Percentiles rank a stretch among this genome's conserved stretches.
These are phyloP conservation scores for Xylariaceae sp. DNA, from an alignment of 2,329 filamentous ascomycete genomes.

Conservation along the genomic window DNA sequence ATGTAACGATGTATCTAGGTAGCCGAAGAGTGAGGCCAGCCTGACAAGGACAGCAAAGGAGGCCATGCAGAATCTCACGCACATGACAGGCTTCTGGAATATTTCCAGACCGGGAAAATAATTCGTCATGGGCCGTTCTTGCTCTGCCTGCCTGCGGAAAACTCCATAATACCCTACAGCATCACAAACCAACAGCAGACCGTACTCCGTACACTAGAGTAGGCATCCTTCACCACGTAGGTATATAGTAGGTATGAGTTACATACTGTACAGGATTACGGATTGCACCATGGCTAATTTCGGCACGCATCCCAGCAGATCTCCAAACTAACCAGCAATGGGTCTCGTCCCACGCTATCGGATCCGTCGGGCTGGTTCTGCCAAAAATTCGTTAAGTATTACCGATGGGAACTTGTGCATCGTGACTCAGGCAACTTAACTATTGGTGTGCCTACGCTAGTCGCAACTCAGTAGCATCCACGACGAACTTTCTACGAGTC, in stretches of 20 bases:
- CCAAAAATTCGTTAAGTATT: conserved; percentile 10
- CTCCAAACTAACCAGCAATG: conserved; percentile 26
- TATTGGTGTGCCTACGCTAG: not conserved
- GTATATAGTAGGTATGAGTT: not conserved
- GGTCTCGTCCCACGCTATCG: conserved; percentile 28
- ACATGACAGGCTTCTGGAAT: conserved; percentile 20
- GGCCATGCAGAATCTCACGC: conserved; percentile 1
- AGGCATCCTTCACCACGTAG: not conserved
- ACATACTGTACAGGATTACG: conserved; percentile 17
- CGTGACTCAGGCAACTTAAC: conserved; percentile 1
- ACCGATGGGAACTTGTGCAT: conserved; percentile 6
- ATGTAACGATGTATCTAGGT: not conserved
- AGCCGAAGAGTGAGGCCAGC: not conserved
- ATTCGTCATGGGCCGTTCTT: conserved; percentile 7
- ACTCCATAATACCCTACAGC: no score
- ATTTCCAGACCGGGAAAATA: conserved; percentile 16
- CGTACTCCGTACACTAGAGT: not conserved
- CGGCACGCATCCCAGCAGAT: conserved; percentile 28
- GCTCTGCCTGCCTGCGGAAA: not conserved
- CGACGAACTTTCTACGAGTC: not conserved
- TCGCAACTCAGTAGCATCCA: not conserved
- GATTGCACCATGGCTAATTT: conserved; percentile 17
- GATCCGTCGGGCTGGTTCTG: conserved; percentile 28
- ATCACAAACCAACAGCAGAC: not conserved
- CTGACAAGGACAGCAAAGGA: conserved; percentile 9